These are phyloP conservation scores for Stropharia rugosoannulata DNA, from an alignment of 768 basidiomycete species.

Conservation along the genomic window DNA sequence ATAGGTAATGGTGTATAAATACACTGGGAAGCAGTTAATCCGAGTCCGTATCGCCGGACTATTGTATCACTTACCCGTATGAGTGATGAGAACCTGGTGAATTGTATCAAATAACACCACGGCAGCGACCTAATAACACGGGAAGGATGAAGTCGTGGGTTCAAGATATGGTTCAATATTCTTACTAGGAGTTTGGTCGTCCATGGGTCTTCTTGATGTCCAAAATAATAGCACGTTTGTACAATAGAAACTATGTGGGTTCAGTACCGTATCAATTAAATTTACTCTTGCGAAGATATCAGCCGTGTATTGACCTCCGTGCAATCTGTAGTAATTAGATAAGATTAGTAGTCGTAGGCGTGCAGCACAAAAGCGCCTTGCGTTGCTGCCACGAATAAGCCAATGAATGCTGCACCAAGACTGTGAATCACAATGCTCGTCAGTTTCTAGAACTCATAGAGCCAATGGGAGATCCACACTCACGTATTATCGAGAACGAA, in stretches of 20 bases:
- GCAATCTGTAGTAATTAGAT: constrained; percentile 31
- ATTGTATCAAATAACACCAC: constrained; percentile 51
- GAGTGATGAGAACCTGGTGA: constrained; percentile 54
- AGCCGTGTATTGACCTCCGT: constrained; percentile 39
- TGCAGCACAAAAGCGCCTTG: constrained; percentile 27
- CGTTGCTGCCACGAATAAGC: constrained; percentile 47
- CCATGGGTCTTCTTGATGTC: constrained; percentile 50
- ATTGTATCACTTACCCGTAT: constrained; percentile 35
- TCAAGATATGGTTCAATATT: not conserved
- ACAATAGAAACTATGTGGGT: constrained; percentile 44
- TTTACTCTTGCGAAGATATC: not conserved
- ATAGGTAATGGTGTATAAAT: constrained; percentile 19
- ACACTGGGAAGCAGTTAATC: constrained; percentile 13
- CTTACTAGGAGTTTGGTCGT: constrained; percentile 43
- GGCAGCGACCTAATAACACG: constrained; percentile 38
- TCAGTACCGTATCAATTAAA: too few relatives aligned
- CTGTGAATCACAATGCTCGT: constrained; percentile 1
- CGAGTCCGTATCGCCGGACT: not conserved
- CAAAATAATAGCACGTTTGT: constrained; percentile 56
- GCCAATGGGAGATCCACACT: not conserved
- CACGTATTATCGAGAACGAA: constrained; percentile 17
- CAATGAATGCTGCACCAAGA: constrained; percentile 49
- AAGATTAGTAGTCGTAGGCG: not conserved
- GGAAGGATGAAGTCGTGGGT: not conserved
- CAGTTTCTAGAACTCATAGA: not conserved